Evolutionary conservation across 371 early-diverging fungal genomes (phyloP), one percentile per base, ranked within the genome.

Genomic region (Umbelopsis sp.): DNA sequence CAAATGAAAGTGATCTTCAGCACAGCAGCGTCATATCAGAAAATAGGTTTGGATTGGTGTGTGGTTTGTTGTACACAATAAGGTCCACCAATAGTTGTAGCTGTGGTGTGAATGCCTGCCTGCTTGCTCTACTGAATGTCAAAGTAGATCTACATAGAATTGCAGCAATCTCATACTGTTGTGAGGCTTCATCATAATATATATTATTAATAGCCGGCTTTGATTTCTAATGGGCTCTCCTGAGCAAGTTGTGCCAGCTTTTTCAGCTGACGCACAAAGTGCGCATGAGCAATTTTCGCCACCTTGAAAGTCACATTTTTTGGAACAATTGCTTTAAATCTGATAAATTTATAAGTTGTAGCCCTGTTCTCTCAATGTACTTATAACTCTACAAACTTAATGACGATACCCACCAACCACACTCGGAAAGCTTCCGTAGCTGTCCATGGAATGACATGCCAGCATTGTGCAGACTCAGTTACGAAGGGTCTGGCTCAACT

Each of bases 391-490:
- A 24, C 6, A 3, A 2, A 57, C 18, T 10, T 35, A 37, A 29
- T 35, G 57, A 9, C 29, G 32, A 57, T 57, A 29, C 35, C 18
- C 14, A 7, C 35, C 4, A 35, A 18, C n/a, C 6, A 37, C 18
- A 35, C 12, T 35, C 37, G 16, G 7, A 57, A 1, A 35, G 57
- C 57, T 35, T 57, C 29, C 14, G 57, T 57, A 35, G 57, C 57
- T n/a, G 22, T 67, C 8, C 35, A 14, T 35, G 45, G 44, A 22
- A 69, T 63, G 64, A 69, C 63, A 41, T 51, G n/a, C 48, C 45
- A 72, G 50, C 70, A 73, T 65, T 80, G 80, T 45, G 73, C 70
- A 18, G 63, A 75, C 11, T 57, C 73, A 12, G 35, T 77, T 0
- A 71, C 71, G 3, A 65, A 70, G 25, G 80, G 70, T 11, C 68